These are phyloP conservation scores for Lichtheimia ornata DNA, from an alignment of 371 early-diverging fungal species.

Conservation along the genomic window DNA sequence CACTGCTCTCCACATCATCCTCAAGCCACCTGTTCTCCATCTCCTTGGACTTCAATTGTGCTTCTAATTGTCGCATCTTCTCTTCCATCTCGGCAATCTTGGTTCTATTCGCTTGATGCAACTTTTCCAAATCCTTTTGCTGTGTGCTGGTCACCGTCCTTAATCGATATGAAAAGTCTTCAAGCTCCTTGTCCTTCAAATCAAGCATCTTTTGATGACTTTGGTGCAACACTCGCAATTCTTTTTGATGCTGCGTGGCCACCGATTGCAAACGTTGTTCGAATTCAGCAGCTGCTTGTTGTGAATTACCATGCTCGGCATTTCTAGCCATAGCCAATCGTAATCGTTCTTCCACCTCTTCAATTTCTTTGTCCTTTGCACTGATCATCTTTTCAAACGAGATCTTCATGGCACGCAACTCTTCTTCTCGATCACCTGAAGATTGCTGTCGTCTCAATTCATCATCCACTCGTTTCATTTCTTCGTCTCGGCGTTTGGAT, in stretches of 20 bases:
- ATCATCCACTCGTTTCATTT: slow-evolving; percentile 12
- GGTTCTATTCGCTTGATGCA: slow-evolving; percentile 36
- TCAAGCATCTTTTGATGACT: slow-evolving; percentile 48
- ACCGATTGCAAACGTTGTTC: slow-evolving; percentile 29
- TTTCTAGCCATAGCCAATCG: slow-evolving; percentile 22
- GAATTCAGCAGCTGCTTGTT: slow-evolving; percentile 6
- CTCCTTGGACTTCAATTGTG: slow-evolving; percentile 32
- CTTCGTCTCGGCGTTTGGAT: slow-evolving; percentile 13
- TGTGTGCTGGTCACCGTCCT: slow-evolving; percentile 38
- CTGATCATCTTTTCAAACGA: slow-evolving; percentile 43
- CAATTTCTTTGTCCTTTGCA: slow-evolving; percentile 43
- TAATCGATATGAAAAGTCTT: slow-evolving; percentile 41
- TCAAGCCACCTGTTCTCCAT: slow-evolving; percentile 47
- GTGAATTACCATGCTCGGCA: slow-evolving; percentile 11
- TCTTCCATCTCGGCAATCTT: slow-evolving; percentile 37
- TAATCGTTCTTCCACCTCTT: slow-evolving; percentile 36
- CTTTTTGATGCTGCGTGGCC: slow-evolving; percentile 46
- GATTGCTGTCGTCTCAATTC: slow-evolving; percentile 14
- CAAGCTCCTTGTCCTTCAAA: slow-evolving; percentile 46
- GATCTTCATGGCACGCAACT: slow-evolving; percentile 18
- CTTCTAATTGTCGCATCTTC: slow-evolving; percentile 29
- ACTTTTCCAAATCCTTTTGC: slow-evolving; percentile 42
- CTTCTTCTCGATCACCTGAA: slow-evolving; percentile 22
- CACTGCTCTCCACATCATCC: slow-evolving; percentile 44
- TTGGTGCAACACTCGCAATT: slow-evolving; percentile 41